Evolutionary conservation across 1,284 basidiomycete genomes (phyloP).

Genomic region (Ganoderma resinaceum): DNA sequence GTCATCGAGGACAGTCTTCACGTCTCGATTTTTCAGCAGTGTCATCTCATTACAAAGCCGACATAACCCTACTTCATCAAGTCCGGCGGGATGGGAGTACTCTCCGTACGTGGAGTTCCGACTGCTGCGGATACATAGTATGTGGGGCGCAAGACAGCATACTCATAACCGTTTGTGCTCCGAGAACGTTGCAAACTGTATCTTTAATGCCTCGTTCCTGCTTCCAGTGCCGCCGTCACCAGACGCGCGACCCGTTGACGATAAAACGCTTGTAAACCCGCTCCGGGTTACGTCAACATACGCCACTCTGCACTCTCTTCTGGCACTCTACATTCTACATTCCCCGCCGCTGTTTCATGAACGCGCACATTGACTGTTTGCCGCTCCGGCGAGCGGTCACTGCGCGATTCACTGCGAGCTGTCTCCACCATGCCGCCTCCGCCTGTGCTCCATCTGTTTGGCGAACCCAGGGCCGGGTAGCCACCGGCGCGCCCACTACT

Average conservation of each 20-base stretch:
- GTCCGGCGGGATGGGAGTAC: neutral
- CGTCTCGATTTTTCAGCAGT: neutral
- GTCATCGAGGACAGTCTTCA: neutral
- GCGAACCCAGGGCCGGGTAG: neutral
- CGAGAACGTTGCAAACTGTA: neutral
- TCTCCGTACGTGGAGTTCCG: neutral
- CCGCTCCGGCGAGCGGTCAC: conserved; percentile 1
- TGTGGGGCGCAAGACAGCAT: neutral
- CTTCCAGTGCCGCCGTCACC: neutral
- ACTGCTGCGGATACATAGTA: neutral
- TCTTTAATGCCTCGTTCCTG: neutral
- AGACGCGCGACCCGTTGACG: neutral
- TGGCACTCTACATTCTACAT: neutral
- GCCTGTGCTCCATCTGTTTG: neutral
- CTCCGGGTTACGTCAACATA: neutral
- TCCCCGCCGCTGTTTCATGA: neutral
- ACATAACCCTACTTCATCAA: neutral
- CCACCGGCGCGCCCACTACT: neutral
- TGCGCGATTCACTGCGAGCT: neutral
- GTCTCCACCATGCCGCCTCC: neutral
- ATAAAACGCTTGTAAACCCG: neutral
- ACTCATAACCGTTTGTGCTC: neutral
- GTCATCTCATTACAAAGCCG: neutral
- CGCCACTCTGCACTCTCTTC: neutral
- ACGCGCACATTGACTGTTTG: neutral